These are phyloP conservation scores for Neofusicoccum parvum DNA, from an alignment of 2,329 filamentous ascomycete genomes.

Conservation along the genomic window DNA sequence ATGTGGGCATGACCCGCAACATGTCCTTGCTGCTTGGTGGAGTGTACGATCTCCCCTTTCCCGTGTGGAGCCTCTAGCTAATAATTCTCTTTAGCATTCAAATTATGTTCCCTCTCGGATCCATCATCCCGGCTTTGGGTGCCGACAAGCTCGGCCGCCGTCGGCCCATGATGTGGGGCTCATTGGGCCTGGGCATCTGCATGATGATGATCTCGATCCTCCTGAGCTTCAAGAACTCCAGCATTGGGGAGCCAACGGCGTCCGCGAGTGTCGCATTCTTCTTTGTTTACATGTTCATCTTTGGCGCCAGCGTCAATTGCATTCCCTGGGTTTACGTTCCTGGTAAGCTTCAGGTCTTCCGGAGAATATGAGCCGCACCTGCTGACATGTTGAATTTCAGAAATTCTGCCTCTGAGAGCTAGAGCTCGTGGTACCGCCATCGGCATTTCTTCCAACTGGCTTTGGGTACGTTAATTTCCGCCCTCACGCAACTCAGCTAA, in stretches of 20 bases:
- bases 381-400: constrained; percentile 25
- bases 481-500: background rate
- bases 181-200: constrained; percentile 33
- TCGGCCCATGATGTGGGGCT: constrained; percentile 37
- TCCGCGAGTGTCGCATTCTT: constrained; percentile 47
- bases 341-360: background rate
- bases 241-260: constrained; percentile 37
- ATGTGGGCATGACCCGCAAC: constrained; percentile 49
- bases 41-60: constrained; percentile 30
- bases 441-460: constrained; percentile 42
- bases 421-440: constrained; percentile 41
- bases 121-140: constrained; percentile 30
- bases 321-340: constrained; percentile 55
- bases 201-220: constrained; percentile 34
- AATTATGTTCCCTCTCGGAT: constrained; percentile 28
- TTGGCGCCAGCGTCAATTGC: constrained; percentile 53
- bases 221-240: constrained; percentile 15
- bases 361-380: background rate
- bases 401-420: constrained; percentile 42
- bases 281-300: constrained; percentile 59
- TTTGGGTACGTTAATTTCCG: constrained; percentile 24
- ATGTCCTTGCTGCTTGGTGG: constrained; percentile 52
- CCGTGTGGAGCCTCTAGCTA: constrained; percentile 27
- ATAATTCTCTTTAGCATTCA: constrained; percentile 6
- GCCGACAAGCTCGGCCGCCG: constrained; percentile 35